Evolutionary conservation across 2,329 filamentous ascomycete species (phyloP).

Genomic region (Geosmithia flava): DNA sequence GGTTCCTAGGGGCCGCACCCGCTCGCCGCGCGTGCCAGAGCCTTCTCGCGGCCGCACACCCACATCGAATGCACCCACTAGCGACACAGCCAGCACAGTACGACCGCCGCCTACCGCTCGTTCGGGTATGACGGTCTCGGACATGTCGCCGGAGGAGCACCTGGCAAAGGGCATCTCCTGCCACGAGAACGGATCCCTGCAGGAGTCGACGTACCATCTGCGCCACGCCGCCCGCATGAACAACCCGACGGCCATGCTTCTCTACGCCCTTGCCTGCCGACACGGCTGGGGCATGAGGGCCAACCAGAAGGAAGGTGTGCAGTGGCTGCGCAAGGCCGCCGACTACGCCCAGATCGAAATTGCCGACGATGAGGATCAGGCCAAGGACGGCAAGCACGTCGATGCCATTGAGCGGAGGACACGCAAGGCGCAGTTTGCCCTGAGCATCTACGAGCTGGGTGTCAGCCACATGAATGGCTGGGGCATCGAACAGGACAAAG

Average conservation of each 20-base stretch:
- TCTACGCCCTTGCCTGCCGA: constrained; percentile 88
- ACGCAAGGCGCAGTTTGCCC: constrained; percentile 82
- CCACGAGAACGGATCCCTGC: constrained; percentile 76
- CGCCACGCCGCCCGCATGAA: constrained; percentile 77
- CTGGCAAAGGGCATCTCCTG: constrained; percentile 80
- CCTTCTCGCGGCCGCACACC: constrained; percentile 28
- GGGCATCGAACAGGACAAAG: constrained; percentile 89
- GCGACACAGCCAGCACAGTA: constrained; percentile 42
- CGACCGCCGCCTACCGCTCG: constrained; percentile 24
- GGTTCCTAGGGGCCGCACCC: constrained; percentile 29
- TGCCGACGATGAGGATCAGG: constrained; percentile 63
- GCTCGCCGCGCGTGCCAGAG: constrained; percentile 24
- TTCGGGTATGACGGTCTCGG: constrained; percentile 43
- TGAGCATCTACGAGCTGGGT: constrained; percentile 92
- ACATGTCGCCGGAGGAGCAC: constrained; percentile 77
- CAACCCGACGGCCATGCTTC: constrained; percentile 85
- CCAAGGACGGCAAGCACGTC: constrained; percentile 48
- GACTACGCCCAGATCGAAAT: constrained; percentile 74
- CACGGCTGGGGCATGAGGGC: constrained; percentile 97
- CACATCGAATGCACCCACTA: constrained; percentile 30
- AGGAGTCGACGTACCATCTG: constrained; percentile 93
- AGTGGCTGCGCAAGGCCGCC: constrained; percentile 85
- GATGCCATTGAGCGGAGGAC: constrained; percentile 64
- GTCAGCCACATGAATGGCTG: constrained; percentile 97
- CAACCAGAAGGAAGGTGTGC: constrained; percentile 79